These are phyloP conservation scores for Tausonia pullulans DNA, from an alignment of 1,284 basidiomycete genomes.

Conservation along the genomic window DNA sequence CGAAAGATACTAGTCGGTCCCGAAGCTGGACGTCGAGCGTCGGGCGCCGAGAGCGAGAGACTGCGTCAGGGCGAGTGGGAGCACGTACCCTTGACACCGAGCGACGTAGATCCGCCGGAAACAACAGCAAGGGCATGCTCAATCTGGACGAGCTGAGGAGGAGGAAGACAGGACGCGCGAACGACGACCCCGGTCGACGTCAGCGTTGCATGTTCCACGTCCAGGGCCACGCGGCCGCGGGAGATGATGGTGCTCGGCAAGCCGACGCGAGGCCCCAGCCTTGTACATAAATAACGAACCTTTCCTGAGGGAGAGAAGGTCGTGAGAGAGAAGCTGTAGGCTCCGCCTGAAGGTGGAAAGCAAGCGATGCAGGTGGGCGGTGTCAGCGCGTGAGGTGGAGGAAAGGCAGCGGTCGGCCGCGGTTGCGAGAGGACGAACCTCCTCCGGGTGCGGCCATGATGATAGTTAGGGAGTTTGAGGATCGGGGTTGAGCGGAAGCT, in stretches of 20 bases:
- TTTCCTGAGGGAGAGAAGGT: constrained; percentile 98
- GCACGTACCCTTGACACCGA: constrained; percentile 87
- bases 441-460: constrained; percentile 35
- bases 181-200: neutral
- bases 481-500: neutral
- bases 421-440: constrained; percentile 18
- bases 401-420: neutral
- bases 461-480: neutral
- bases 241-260: constrained; percentile 12
- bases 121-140: constrained; percentile 98
- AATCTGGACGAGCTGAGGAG: constrained; percentile 71
- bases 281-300: constrained; percentile 9
- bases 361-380: neutral
- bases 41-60: no score
- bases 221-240: neutral
- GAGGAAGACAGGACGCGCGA: neutral
- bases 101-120: constrained; percentile 87
- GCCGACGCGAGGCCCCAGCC: neutral
- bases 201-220: neutral
- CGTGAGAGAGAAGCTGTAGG: constrained; percentile 83
- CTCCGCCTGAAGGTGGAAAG: neutral
- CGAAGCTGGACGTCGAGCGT: no score
- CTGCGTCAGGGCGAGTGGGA: no score
- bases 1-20: no score
- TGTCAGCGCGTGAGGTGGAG: neutral